Percentiles rank a stretch among this genome's conserved stretches.
Evolutionary conservation across 495 filamentous ascomycete genomes (phyloP).

Genomic region (Neurospora sp.): DNA sequence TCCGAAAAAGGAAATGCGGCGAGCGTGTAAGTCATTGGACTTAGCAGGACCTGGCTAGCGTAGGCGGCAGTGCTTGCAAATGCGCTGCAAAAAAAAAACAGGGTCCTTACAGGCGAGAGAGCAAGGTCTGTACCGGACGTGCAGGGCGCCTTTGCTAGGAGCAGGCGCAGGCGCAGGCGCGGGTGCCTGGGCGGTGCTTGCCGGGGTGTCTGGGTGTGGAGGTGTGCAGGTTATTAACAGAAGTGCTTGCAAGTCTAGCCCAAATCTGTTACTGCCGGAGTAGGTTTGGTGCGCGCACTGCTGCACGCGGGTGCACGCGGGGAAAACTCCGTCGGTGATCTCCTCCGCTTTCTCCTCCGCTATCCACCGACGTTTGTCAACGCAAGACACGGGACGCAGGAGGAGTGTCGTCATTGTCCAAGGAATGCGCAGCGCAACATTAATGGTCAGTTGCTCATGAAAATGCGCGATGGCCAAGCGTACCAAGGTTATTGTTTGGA

Average conservation of each 20-base stretch:
- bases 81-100: neutral
- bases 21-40: neutral
- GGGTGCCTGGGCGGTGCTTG: neutral
- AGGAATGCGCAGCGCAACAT: neutral
- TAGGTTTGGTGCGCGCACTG: neutral
- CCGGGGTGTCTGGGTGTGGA: too few relatives aligned
- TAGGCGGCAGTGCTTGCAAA: neutral
- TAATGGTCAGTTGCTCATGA: neutral
- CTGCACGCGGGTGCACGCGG: neutral
- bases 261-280: too few relatives aligned
- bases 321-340: neutral
- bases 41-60: neutral
- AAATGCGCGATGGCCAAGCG: neutral
- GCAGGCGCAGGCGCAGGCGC: neutral
- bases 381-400: too few relatives aligned
- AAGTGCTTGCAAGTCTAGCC: too few relatives aligned
- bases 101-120: neutral
- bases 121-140: neutral
- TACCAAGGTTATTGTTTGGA: neutral
- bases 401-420: neutral
- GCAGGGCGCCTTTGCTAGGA: neutral
- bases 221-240: neutral
- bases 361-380: too few relatives aligned
- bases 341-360: neutral
- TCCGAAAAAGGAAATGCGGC: neutral